A percentile compares a stretch with the other conserved stretches of the same genome.
Conservation (phyloP, 2,329 filamentous ascomycete genomes). For the Ophiostoma tasmaniense region DNA sequence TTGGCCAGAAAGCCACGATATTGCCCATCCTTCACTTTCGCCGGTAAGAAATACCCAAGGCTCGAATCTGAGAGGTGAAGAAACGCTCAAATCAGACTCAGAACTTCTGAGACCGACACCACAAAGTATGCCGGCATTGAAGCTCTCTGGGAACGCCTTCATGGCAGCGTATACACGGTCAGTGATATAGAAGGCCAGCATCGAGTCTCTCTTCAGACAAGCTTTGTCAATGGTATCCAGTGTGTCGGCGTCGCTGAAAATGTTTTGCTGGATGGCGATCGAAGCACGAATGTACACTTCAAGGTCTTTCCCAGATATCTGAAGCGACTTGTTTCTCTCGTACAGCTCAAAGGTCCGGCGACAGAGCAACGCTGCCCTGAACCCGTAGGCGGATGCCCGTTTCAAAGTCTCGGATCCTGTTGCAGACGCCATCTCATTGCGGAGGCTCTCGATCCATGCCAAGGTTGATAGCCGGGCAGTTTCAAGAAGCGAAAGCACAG, state of each 20-base stretch:
- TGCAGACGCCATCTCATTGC: slow-evolving; percentile 35
- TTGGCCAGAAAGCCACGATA: background rate
- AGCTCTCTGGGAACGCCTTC: background rate
- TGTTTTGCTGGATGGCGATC: slow-evolving; percentile 16
- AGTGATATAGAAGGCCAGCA: background rate
- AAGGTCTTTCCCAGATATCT: background rate
- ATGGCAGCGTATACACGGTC: background rate
- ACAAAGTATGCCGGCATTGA: background rate
- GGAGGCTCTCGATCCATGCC: slow-evolving; percentile 42
- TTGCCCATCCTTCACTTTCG: slow-evolving; percentile 9
- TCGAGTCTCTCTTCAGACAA: background rate
- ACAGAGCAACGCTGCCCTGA: slow-evolving; percentile 51
- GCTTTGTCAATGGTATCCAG: background rate
- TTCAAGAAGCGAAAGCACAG: slow-evolving; percentile 30
- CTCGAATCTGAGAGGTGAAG: background rate
- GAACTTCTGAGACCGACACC: background rate
- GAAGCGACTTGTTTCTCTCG: background rate
- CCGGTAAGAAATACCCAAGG: slow-evolving; percentile 4
- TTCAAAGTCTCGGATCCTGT: slow-evolving; percentile 31
- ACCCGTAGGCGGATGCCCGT: slow-evolving; percentile 36
- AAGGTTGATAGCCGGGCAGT: slow-evolving; percentile 36
- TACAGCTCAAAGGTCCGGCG: slow-evolving; percentile 30
- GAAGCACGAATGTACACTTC: slow-evolving; percentile 8
- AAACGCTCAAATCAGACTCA: background rate
- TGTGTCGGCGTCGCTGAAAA: background rate